Evolutionary conservation across 257 asterid species (phyloP), one percentile per base, ranked within the genome.

Genomic region (Petunia axillaris): DNA sequence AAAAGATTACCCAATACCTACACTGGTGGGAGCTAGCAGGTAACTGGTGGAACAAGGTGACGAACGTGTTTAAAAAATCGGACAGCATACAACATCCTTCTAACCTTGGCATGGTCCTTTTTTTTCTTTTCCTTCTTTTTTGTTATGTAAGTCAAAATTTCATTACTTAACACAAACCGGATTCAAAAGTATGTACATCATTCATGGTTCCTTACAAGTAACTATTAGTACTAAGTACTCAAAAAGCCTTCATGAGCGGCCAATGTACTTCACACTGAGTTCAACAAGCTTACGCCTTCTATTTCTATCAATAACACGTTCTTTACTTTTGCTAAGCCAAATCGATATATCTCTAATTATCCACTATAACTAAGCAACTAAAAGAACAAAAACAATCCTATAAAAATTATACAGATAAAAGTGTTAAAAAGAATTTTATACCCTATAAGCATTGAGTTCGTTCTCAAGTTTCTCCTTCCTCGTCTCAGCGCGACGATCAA

Each of bases 361-460:
- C 38, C 37, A 8, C 75, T 67, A 67, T n/a, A 41, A 43, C 16
- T 68, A 2, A 68, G 76, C 39, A 68, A 44, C 57, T 68, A 68
- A 44, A 44, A 68, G 58, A 68, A 9, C 58, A 10, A 46, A 44
- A 8, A 25, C 4, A 16, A 44, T 25, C 35, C 16, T 40, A 70
- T 16, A 70, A 43, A 68, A 48, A 44, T 70, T 70, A 70, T 1
- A 68, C 55, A 68, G 55, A n/a, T n/a, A 1, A 43, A 68, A 68
- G 44, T n/a, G 54, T 66, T 66, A 54, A 43, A 8, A 68, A 55
- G 16, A 43, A 43, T 38, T 25, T 25, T 25, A 36, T 90, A 93
- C 97, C 91, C 95, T 84, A 82, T 92, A 93, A 73, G 97, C 98
- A 85, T 87, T 95, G 67, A 95, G 98, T 83, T 95, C 99, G 16